phyloP scores from a whole-genome alignment of 176 grass and related monocot genomes.

The Eleusine indica region DNA sequence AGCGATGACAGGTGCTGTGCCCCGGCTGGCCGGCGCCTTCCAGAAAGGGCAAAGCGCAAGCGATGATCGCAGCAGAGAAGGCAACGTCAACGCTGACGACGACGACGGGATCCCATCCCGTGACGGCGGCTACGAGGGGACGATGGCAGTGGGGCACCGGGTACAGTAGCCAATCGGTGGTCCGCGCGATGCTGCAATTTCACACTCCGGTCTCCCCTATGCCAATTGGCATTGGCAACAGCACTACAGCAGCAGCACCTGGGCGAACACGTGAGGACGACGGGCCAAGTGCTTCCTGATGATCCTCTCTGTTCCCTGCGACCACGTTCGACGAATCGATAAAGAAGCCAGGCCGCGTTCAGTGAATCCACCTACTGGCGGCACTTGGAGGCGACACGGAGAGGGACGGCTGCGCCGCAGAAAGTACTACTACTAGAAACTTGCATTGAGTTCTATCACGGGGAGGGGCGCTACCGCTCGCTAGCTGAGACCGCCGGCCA shows the following conservation, averaged over 20 bases:
- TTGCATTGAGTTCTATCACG: not conserved
- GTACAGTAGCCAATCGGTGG: no score
- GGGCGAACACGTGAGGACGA: not conserved
- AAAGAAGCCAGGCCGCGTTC: not conserved
- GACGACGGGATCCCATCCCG: not conserved
- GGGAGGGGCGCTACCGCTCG: not conserved
- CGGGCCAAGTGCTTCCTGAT: not conserved
- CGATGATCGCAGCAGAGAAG: not conserved
- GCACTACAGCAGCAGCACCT: no score
- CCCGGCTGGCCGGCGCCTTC: not conserved
- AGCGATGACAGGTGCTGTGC: not conserved
- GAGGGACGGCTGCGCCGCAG: not conserved
- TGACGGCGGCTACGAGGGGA: not conserved
- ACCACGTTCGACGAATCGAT: no score
- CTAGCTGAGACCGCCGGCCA: no score
- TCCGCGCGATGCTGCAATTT: not conserved
- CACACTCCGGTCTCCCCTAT: not conserved
- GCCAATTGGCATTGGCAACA: no score
- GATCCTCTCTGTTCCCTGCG: not conserved
- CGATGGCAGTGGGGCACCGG: not conserved
- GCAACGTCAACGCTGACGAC: constrained; percentile 25
- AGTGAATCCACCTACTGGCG: not conserved
- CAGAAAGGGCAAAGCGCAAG: not conserved
- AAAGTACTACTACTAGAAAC: not conserved
- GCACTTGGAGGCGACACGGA: not conserved